Conservation (phyloP, 768 basidiomycete genomes). For the Cystofilobasidium capitatum region DNA sequence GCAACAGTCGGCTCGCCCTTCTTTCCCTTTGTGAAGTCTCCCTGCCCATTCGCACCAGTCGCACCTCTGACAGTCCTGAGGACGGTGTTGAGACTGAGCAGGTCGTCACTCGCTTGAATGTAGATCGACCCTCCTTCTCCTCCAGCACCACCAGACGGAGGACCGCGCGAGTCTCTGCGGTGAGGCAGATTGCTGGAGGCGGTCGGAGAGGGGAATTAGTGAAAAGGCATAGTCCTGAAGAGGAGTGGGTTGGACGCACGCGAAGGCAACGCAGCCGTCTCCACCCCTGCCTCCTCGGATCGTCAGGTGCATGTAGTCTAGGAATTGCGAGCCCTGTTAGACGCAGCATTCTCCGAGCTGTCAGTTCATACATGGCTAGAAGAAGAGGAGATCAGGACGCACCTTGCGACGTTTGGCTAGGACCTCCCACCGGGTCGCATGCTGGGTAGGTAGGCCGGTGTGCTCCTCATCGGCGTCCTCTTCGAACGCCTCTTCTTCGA, state of each 20-base stretch:
- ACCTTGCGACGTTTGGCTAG: constrained; percentile 22
- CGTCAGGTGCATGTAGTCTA: constrained; percentile 17
- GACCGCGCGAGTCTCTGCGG: constrained; percentile 15
- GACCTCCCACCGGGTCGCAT: constrained; percentile 9
- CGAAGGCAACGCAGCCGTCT: constrained; percentile 17
- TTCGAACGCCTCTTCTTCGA: background rate
- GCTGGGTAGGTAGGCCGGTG: background rate
- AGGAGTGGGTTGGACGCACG: background rate
- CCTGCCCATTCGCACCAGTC: constrained; percentile 7
- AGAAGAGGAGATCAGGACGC: background rate
- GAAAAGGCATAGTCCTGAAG: background rate
- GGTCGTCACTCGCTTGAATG: constrained; percentile 13
- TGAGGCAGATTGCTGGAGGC: constrained; percentile 10
- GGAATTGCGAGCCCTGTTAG: constrained; percentile 6
- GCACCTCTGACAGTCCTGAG: background rate
- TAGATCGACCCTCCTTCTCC: constrained; percentile 24
- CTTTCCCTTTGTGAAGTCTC: constrained; percentile 16
- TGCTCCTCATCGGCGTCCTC: background rate
- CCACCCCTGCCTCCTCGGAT: constrained; percentile 22
- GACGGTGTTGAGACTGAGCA: constrained; percentile 5
- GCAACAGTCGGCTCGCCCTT: constrained; percentile 15
- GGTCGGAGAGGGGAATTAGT: background rate
- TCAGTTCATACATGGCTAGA: background rate
- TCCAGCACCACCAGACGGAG: constrained; percentile 12
- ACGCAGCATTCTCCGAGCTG: background rate